phyloP scores from a whole-genome alignment of 441 rosid species.

The Rhodomyrtus psidioides region DNA sequence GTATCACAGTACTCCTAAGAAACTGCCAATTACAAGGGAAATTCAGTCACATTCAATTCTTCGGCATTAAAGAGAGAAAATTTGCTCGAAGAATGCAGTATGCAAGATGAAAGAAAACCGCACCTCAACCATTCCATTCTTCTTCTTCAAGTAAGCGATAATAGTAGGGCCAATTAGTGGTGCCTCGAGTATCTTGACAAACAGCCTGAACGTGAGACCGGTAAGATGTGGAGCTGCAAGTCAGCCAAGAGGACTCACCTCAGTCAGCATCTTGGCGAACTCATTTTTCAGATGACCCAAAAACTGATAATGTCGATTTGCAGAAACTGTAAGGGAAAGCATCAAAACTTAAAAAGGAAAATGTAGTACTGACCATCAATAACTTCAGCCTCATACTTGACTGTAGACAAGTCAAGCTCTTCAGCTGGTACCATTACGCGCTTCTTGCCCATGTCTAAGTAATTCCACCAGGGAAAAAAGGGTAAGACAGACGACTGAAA shows the following conservation, averaged over 20 bases:
- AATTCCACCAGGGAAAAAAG: neutral
- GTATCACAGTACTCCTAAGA: slow-evolving; percentile 52
- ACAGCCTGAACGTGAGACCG: slow-evolving; percentile 48
- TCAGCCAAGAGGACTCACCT: neutral
- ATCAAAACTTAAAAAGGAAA: neutral
- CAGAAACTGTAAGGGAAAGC: neutral
- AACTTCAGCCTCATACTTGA: slow-evolving; percentile 46
- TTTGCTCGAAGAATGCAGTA: neutral
- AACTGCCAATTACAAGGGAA: slow-evolving; percentile 28
- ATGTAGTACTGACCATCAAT: slow-evolving; percentile 44
- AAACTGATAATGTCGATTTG: neutral
- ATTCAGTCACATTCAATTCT: neutral
- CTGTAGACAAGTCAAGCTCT: slow-evolving; percentile 46
- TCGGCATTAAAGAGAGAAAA: neutral
- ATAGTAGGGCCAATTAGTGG: slow-evolving; percentile 61
- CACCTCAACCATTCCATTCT: slow-evolving; percentile 62
- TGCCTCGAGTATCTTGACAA: slow-evolving; percentile 48
- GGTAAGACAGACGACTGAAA: neutral
- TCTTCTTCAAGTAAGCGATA: slow-evolving; percentile 43
- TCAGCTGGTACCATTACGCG: slow-evolving; percentile 49
- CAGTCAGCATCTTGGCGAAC: neutral
- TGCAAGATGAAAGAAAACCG: neutral
- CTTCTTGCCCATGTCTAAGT: slow-evolving; percentile 47
- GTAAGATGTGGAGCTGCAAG: slow-evolving; percentile 74
- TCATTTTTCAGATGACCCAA: neutral